Evolutionary conservation across 129 eudicot genomes (phyloP), one percentile per base, ranked within the genome.

Genomic region (Scalesia atractyloides): DNA sequence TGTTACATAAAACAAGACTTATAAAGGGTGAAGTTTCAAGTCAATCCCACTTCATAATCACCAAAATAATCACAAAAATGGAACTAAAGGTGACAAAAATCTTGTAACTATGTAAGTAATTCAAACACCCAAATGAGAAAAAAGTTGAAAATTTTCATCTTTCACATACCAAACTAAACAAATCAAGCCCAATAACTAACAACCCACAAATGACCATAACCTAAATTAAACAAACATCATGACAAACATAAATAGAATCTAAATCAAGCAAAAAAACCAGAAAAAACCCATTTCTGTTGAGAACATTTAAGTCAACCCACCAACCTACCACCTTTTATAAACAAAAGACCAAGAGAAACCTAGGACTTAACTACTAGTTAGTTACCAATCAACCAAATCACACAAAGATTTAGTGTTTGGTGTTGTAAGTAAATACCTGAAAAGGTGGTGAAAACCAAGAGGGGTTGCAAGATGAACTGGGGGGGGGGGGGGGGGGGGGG

Each of bases 311-410:
- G 97, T 91, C 97, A 91, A 87, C 95, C 74, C 91, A 81, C 86
- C 96, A 88, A 88, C 92, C 90, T 88, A 91, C 96, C 92, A 91
- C 96, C 95, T 88, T 91, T 86, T 84, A 41, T 74, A 73, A 74
- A 76, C 61, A 70, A 57, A 79, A 65, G 64, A 64, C 73, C 43
- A 58, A 76, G 50, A 68, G 59, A 33, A 47, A 59, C 69, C 6
- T 30, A 48, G 52, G 76, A 41, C 56, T 63, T 68, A 76, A 63
- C 57, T 77, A 48, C 72, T 41, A 62, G 37, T 39, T 41, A 62
- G 37, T 39, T 12, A 78, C 60, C 73, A 64, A 64, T 54, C 61
- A 71, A 78, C 65, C 68, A 78, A 78, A 43, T 33, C 64, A 36
- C 34, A 63, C 9, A 69, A 68, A 76, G 44, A 7, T 46, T 57